Percentiles rank a stretch among this genome's conserved stretches.
These are phyloP conservation scores for Botryobasidium botryosum DNA, from an alignment of 768 basidiomycete genomes.

Conservation along the genomic window DNA sequence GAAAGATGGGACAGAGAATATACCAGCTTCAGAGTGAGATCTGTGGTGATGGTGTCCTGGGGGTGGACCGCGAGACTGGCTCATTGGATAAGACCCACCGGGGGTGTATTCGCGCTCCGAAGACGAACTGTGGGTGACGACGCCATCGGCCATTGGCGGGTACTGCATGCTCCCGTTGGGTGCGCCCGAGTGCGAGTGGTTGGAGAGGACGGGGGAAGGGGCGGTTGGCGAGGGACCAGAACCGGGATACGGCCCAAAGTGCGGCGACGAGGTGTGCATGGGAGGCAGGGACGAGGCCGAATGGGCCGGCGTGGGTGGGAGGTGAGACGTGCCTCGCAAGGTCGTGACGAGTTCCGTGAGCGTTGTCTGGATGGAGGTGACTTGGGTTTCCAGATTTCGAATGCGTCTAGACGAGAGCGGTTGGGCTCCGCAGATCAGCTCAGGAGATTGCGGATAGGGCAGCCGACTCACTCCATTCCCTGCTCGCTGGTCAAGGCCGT, in stretches of 20 bases:
- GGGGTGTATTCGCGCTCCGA: background rate
- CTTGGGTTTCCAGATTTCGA: constrained; percentile 71
- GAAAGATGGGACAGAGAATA: background rate
- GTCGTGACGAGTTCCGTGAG: constrained; percentile 67
- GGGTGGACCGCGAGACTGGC: background rate
- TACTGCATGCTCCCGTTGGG: background rate
- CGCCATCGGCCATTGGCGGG: no score
- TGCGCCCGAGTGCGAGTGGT: background rate
- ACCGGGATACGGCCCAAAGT: background rate
- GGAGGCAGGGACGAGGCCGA: background rate
- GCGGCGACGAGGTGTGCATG: background rate
- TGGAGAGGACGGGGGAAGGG: constrained; percentile 1
- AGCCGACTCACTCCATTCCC: constrained; percentile 56
- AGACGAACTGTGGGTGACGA: background rate
- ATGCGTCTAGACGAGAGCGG: constrained; percentile 47
- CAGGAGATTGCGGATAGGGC: background rate
- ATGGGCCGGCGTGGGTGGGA: constrained; percentile 9
- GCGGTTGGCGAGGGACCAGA: constrained; percentile 2
- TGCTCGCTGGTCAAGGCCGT: constrained; percentile 79
- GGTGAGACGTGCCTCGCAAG: constrained; percentile 32
- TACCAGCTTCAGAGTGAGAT: background rate
- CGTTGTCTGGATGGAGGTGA: constrained; percentile 63
- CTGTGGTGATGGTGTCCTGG: no score
- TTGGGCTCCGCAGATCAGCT: background rate
- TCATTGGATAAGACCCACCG: no score